A percentile compares a stretch with the other conserved stretches of the same genome.
Conservation (phyloP, 73 alveolate genomes). For the Paramecium sexaurelia region DNA sequence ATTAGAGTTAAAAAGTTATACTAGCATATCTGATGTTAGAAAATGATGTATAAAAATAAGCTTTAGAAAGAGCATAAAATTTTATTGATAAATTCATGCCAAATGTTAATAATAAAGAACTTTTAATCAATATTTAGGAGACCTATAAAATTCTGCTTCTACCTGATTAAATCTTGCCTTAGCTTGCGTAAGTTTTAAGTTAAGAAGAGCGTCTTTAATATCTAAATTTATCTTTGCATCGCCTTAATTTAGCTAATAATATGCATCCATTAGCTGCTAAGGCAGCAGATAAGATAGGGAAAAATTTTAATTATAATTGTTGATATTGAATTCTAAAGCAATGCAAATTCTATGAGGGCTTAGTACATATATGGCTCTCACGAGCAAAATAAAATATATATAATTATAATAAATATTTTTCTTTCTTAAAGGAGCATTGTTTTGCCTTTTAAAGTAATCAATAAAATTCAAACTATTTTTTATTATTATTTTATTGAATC, state of each 20-base stretch:
- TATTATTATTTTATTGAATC: too few species aligned
- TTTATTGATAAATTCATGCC: not conserved
- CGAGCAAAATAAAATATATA: not conserved
- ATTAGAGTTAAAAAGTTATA: not conserved
- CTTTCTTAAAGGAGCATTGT: too few species aligned
- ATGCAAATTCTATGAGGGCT: not conserved
- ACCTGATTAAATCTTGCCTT: not conserved
- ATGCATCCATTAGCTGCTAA: constrained; percentile 31
- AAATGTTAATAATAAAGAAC: not conserved
- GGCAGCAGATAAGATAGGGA: constrained; percentile 16
- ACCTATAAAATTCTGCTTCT: not conserved
- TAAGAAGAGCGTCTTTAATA: not conserved
- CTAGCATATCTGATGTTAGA: constrained; percentile 12
- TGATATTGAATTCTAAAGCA: not conserved
- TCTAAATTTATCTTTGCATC: not conserved
- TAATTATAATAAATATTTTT: not conserved
- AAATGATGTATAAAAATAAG: not conserved
- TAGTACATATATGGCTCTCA: not conserved
- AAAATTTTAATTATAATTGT: not conserved
- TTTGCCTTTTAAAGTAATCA: too few species aligned
- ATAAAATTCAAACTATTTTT: too few species aligned
- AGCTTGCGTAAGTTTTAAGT: not conserved
- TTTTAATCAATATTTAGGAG: not conserved
- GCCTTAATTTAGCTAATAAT: not conserved
- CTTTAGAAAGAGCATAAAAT: not conserved